Percentiles rank a stretch among this genome's conserved stretches.
These are phyloP conservation scores for Globisporangium iwayamae DNA, from an alignment of 352 stramenopile species.

Conservation along the genomic window DNA sequence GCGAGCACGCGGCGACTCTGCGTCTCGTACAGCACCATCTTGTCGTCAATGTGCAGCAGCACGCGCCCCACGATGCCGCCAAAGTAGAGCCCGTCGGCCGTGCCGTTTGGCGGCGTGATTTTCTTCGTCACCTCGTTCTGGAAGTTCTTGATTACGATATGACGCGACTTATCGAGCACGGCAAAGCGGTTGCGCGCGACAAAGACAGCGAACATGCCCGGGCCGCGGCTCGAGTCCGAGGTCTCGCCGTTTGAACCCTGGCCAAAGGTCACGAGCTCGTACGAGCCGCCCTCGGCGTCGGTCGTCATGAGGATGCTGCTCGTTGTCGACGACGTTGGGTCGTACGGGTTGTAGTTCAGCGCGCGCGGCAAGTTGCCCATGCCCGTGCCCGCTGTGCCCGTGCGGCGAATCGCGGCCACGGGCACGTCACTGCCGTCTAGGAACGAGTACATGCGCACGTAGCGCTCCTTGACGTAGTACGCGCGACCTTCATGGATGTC, in stretches of 20 bases:
- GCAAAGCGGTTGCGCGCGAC: constrained; percentile 97
- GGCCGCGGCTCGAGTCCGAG: constrained; percentile 92
- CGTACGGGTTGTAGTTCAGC: constrained; percentile 96
- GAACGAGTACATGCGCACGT: constrained; percentile 97
- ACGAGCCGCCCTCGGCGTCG: constrained; percentile 95
- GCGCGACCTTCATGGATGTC: constrained; percentile 78
- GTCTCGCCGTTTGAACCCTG: constrained; percentile 70
- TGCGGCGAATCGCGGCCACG: constrained; percentile 67
- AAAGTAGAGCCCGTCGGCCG: constrained; percentile 95
- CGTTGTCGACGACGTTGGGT: constrained; percentile 80
- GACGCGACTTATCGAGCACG: constrained; percentile 94
- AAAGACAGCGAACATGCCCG: constrained; percentile 96
- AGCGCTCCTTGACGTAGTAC: constrained; percentile 98
- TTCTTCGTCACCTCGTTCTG: constrained; percentile 99
- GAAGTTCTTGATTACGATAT: constrained; percentile 99
- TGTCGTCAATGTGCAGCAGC: constrained; percentile 95
- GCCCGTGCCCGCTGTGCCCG: constrained; percentile 58
- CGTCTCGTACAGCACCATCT: constrained; percentile 98
- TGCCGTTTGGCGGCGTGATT: constrained; percentile 94
- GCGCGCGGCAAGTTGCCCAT: constrained; percentile 94
- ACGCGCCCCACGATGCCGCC: constrained; percentile 96
- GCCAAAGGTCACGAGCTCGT: constrained; percentile 97
- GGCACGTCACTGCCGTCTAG: constrained; percentile 72
- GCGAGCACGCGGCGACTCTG: constrained; percentile 95
- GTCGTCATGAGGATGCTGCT: constrained; percentile 94